Evolutionary conservation across 208 protist species (phyloP).

Genomic region (Blechomonas ayalai): DNA sequence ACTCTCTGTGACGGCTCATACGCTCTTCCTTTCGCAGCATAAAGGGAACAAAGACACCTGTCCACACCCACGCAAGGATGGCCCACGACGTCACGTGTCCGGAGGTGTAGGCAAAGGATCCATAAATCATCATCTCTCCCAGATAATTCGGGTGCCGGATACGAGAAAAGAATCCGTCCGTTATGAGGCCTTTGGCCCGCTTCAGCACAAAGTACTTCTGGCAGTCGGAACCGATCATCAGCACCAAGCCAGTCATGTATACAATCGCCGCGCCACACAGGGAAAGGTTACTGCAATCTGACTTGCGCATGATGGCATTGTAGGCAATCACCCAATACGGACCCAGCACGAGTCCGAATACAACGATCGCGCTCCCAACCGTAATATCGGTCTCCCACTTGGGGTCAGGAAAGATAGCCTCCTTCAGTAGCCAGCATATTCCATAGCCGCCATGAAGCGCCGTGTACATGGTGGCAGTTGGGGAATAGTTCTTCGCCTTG

Average conservation of each 20-base stretch:
- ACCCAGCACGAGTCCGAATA: conserved; percentile 39
- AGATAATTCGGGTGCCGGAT: conserved; percentile 85
- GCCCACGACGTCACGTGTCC: conserved; percentile 33
- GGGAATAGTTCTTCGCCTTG: conserved; percentile 52
- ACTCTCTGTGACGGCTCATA: conserved; percentile 69
- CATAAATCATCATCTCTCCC: conserved; percentile 86
- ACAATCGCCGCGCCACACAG: conserved; percentile 45
- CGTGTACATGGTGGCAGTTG: conserved; percentile 79
- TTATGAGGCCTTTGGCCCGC: conserved; percentile 63
- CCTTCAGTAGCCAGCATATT: conserved; percentile 85
- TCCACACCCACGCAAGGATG: conserved; percentile 57
- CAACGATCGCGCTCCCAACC: conserved; percentile 32
- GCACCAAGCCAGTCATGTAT: conserved; percentile 49
- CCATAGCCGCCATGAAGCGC: conserved; percentile 85
- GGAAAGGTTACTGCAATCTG: conserved; percentile 34
- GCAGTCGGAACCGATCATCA: conserved; percentile 71
- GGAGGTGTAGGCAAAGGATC: conserved; percentile 72
- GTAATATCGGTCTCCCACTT: conserved; percentile 72
- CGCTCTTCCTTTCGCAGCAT: conserved; percentile 71
- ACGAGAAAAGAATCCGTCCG: conserved; percentile 71
- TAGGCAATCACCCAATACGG: conserved; percentile 85
- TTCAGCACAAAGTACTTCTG: conserved; percentile 84
- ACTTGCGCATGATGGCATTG: conserved; percentile 46
- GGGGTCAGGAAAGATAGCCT: conserved; percentile 71
- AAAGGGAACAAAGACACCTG: conserved; percentile 58